Base-by-base conservation (phyloP, 108 stramenopile genomes). In the Pseudonitzschia delicatissima region DNA sequence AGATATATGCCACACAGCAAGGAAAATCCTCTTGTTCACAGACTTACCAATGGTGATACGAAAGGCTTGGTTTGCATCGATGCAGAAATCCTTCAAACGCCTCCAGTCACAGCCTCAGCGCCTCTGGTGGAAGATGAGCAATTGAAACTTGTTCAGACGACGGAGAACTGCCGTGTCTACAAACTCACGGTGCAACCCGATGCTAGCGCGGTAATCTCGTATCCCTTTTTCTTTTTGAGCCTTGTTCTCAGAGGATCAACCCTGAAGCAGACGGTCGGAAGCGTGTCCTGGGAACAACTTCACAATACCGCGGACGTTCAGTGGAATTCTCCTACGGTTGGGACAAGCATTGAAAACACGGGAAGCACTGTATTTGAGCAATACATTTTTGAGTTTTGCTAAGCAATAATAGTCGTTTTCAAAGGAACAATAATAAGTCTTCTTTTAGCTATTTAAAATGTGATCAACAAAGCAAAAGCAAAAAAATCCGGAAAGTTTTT, bases 321-420 rank as follows among this genome's bases (percentile, higher is more conserved):
- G 18, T 87, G 86, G 86, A 73, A 78, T 25, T 36, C 37, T 4
- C 87, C 87, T 3, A 47, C 66, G 2, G 18, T 71, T 15, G 71
- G 71, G 59, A 27, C 75, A 3, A 69, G 57, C 11, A 68, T 74
- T 26, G 51, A 76, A 4, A 89, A 89, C 62, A 49, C 70, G 28
- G 83, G 87, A 8, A 34, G 59, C 4, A 49, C 60, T 28, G 45
- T 33, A 17, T 84, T 60, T 50, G 83, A 80, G 45, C 79, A 78
- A 61, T 89, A 76, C 62, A 84, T 89, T 61, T 72, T 81, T 3
- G 87, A 89, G 61, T 86, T 83, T 81, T 59, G 79, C 62, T 82
- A 66, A 79, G 17, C 11, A 9, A n/a, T 6, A n/a, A n/a, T n/a
- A n/a, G n/a, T n/a, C n/a, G n/a, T n/a, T n/a, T n/a, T 33, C 51